Evolutionary conservation across 2,329 filamentous ascomycete species (phyloP), one percentile per base, ranked within the genome.

Genomic region (Penicillium brevicompactum): DNA sequence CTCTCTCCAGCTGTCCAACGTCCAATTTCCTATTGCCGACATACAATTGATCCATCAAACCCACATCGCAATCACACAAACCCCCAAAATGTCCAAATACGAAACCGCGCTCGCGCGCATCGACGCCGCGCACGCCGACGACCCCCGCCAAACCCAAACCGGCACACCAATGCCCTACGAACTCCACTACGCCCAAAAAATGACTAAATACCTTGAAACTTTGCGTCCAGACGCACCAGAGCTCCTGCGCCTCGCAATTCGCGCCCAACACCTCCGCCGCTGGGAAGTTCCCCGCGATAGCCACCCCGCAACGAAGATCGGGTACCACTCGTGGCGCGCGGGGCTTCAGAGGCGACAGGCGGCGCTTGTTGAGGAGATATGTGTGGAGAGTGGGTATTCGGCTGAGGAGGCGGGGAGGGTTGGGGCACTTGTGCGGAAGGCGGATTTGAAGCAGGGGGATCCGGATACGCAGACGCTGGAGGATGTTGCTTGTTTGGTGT

Each of bases 401-500:
- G 68, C 68, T 0, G 82, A 80, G 6, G 85, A 88, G 42, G 78
- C 85, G 6, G 80, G 79, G 53, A 78, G 86, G 32, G 84, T 93
- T 1, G 88, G 83, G 2, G 80, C 82, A n/a, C 75, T 94, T 72
- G 87, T 96, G 50, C 81, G 89, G 58, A 95, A 96, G 75, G 89
- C 94, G 70, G 85, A 86, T 52, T 75, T 95, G 63, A 82, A 80
- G 67, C 76, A 77, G 51, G 70, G 68, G 14, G 70, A 73, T 48
- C 67, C 74, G 22, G 78, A 80, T 55, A 86, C 87, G 51, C 89
- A 93, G 78, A 81, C 84, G 6, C 79, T 96, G 58, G 91, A 95
- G 77, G 91, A 95, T 75, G 89, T 91, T 44, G 91, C 91, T 3
- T 95, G 91, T 69, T 76, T 96, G 52, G 91, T 95, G 27, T 96